Base-by-base conservation (phyloP, 2,329 filamentous ascomycete genomes). In the Verticillium nubilum region DNA sequence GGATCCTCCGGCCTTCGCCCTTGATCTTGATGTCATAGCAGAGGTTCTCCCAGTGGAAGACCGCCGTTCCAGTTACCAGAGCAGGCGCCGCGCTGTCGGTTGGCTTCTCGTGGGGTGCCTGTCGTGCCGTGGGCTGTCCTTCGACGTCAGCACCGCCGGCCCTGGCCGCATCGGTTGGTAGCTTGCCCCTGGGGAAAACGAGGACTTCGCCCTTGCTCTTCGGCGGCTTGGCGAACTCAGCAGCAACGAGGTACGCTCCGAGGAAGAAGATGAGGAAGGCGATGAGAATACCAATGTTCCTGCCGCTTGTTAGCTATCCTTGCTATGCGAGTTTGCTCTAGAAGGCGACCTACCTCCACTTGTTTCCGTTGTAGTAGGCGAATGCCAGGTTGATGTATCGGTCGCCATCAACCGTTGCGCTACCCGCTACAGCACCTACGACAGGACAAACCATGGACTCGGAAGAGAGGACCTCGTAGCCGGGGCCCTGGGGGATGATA, bases 21-120 rank as follows among this genome's bases (percentile, higher is more conserved):
- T 90, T 90, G 69, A 91, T 89, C 65, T 85, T 84, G 65, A 78
- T 75, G 35, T 77, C 69, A 31, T 72, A 91, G 69, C 85, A 88
- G 1, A 91, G 81, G 63, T 88, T 79, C 59, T 84, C 78, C 88
- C 88, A 91, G 62, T 87, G 85, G 71, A 90, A 90, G 42, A 89
- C 83, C 15, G 85, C 82, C 10, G 82, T 86, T 66, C 87, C 84
- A 66, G 17, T 25, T 15, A 23, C 56, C n/a, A 62, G 56, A 7
- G 19, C 37, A 7, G 23, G 25, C 10, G 37, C 64, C 7, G 58
- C 60, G 23, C 57, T 53, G 17, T 33, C 23, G 9, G 23, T 27
- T 13, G 35, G 10, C 79, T 37, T 55, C 17, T 35, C 33, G 13
- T 23, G 5, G 35, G 67, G 55, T 0, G 57, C 28, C 2, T 61